Evolutionary conservation across 2,329 filamentous ascomycete genomes (phyloP).

Genomic region (Paecilomyces fulvus): DNA sequence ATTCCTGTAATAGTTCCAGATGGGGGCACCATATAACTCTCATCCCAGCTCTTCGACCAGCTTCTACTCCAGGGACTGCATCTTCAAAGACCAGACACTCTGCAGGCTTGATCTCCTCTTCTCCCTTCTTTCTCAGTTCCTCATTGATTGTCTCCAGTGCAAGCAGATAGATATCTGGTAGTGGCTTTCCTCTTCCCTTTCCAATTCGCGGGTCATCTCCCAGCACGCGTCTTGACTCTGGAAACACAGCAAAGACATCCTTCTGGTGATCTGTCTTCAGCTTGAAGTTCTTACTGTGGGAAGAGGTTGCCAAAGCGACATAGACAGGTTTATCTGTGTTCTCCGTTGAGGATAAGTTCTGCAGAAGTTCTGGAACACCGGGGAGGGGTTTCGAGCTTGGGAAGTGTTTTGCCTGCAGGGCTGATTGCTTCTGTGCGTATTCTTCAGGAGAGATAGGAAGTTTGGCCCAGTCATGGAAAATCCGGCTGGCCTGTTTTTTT

Average conservation of each 20-base stretch:
- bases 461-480: slow-evolving; percentile 74
- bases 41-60: slow-evolving; percentile 86
- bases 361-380: slow-evolving; percentile 63
- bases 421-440: slow-evolving; percentile 52
- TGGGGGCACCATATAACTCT: slow-evolving; percentile 90
- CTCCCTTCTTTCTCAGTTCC: slow-evolving; percentile 49
- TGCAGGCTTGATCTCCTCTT: slow-evolving; percentile 60
- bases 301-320: slow-evolving; percentile 80
- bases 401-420: slow-evolving; percentile 65
- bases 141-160: slow-evolving; percentile 79
- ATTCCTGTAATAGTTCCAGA: slow-evolving; percentile 66
- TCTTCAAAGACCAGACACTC: slow-evolving; percentile 98
- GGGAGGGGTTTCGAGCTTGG: slow-evolving; percentile 66
- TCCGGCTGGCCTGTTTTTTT: slow-evolving; percentile 42
- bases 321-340: slow-evolving; percentile 48
- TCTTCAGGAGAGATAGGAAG: slow-evolving; percentile 67
- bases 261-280: slow-evolving; percentile 60
- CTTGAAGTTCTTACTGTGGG: slow-evolving; percentile 60
- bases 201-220: slow-evolving; percentile 78
- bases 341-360: slow-evolving; percentile 24
- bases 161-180: slow-evolving; percentile 88
- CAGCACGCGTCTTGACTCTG: slow-evolving; percentile 61
- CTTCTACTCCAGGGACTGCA: slow-evolving; percentile 84
- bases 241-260: slow-evolving; percentile 52
- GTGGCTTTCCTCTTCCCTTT: slow-evolving; percentile 78